These are phyloP conservation scores for Arabidopsis suecica DNA, from an alignment of 345 rosid species.

Conservation along the genomic window DNA sequence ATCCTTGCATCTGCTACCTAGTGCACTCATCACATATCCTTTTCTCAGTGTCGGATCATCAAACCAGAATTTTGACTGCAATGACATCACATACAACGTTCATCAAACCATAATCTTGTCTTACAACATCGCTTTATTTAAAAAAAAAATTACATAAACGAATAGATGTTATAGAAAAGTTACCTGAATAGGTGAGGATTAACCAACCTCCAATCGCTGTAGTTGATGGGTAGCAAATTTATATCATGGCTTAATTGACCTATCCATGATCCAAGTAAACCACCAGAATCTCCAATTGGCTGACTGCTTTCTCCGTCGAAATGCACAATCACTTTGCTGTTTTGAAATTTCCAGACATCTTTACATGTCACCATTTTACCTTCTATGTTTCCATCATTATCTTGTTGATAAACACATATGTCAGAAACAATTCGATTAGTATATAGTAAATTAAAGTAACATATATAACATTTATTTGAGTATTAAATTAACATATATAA, in stretches of 20 bases:
- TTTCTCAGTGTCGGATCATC: neutral
- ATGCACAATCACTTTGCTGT: neutral
- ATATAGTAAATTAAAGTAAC: too few species aligned
- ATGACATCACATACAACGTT: neutral
- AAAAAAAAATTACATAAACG: too few species aligned
- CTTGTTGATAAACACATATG: too few species aligned
- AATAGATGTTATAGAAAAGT: too few species aligned
- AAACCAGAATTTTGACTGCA: neutral
- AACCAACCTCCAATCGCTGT: neutral
- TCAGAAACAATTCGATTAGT: too few species aligned
- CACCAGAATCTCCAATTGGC: neutral
- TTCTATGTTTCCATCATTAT: neutral
- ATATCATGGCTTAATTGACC: neutral
- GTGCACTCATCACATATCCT: neutral
- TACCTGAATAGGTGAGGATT: neutral
- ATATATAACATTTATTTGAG: too few species aligned
- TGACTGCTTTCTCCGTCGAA: neutral
- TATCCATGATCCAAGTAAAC: neutral
- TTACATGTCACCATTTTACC: neutral
- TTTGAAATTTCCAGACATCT: constrained; percentile 9
- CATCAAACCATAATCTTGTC: too few species aligned
- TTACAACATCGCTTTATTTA: too few species aligned
- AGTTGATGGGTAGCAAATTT: constrained; percentile 9
- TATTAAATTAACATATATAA: too few species aligned
- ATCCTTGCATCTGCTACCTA: constrained; percentile 25